Evolutionary conservation across 768 basidiomycete species (phyloP).

Genomic region (Serpula lacrymans): DNA sequence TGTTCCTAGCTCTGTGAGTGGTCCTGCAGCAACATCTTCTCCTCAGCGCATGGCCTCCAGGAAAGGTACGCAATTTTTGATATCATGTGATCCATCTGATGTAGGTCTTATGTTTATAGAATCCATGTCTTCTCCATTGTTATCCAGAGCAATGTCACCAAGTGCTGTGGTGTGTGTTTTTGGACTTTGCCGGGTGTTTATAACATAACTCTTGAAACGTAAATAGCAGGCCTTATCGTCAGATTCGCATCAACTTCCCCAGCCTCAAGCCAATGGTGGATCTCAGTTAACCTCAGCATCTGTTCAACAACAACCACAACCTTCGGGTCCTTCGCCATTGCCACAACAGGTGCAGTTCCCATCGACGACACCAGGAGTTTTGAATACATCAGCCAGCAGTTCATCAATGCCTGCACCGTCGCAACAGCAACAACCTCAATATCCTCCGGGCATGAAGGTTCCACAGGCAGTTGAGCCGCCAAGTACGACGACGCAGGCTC

Average conservation of each 20-base stretch:
- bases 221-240: slow-evolving; percentile 35
- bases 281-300: slow-evolving; percentile 20
- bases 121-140: slow-evolving; percentile 41
- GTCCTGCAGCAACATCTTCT: slow-evolving; percentile 54
- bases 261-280: slow-evolving; percentile 31
- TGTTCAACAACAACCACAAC: slow-evolving; percentile 29
- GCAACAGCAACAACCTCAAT: slow-evolving; percentile 41
- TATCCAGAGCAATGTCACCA: slow-evolving; percentile 40
- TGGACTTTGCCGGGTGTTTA: slow-evolving; percentile 4
- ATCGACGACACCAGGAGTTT: slow-evolving; percentile 8
- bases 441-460: slow-evolving; percentile 68
- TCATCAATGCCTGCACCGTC: slow-evolving; percentile 25
- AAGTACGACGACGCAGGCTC: slow-evolving; percentile 15
- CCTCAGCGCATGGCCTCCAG: slow-evolving; percentile 47
- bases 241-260: slow-evolving; percentile 36
- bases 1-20: slow-evolving; percentile 38
- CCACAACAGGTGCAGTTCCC: slow-evolving; percentile 44
- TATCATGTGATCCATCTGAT: slow-evolving; percentile 13
- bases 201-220: slow-evolving; percentile 14
- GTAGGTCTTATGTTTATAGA: slow-evolving; percentile 33
- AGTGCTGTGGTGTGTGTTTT: slow-evolving; percentile 37
- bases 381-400: slow-evolving; percentile 17
- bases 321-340: slow-evolving; percentile 43
- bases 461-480: slow-evolving; percentile 42
- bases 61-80: slow-evolving; percentile 42